A percentile compares a stretch with the other conserved stretches of the same genome.
phyloP scores from a whole-genome alignment of 108 stramenopile genomes.

The Nitzschia palea region DNA sequence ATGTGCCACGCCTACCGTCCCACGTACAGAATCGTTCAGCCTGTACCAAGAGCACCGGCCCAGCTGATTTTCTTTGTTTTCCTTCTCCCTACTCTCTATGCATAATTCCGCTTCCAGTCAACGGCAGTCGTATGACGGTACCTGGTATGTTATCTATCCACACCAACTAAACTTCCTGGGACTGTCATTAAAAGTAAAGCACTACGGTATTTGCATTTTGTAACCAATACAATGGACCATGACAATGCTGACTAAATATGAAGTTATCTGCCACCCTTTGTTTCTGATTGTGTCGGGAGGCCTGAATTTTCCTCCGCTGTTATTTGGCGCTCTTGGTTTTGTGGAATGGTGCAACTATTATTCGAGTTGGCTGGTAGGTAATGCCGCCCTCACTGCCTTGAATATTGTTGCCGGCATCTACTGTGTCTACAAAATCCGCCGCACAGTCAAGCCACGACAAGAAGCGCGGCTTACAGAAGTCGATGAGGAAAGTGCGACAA shows the following conservation, averaged over 20 bases:
- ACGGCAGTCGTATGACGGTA: too few species aligned
- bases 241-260: conserved; percentile 16
- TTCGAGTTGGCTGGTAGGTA: conserved; percentile 3
- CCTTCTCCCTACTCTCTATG: too few species aligned
- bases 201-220: neutral
- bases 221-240: conserved; percentile 9
- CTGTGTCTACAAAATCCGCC: conserved; percentile 11
- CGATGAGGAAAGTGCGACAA: neutral
- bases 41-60: too few species aligned
- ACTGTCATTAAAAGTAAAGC: neutral
- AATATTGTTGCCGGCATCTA: conserved; percentile 8
- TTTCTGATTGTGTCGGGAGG: conserved; percentile 6
- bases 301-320: conserved; percentile 15
- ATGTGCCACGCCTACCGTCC: too few species aligned
- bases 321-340: conserved; percentile 1
- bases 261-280: conserved; percentile 7
- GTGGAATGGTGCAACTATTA: conserved; percentile 16
- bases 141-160: too few species aligned
- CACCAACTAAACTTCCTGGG: neutral
- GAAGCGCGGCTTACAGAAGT: too few species aligned
- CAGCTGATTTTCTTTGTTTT: too few species aligned
- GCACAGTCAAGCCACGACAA: neutral
- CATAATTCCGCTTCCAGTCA: too few species aligned
- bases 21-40: too few species aligned
- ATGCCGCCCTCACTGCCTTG: conserved; percentile 4